A percentile compares a stretch with the other conserved stretches of the same genome.
Evolutionary conservation across 345 rosid genomes (phyloP).

Genomic region (Carallia pectinifolia): DNA sequence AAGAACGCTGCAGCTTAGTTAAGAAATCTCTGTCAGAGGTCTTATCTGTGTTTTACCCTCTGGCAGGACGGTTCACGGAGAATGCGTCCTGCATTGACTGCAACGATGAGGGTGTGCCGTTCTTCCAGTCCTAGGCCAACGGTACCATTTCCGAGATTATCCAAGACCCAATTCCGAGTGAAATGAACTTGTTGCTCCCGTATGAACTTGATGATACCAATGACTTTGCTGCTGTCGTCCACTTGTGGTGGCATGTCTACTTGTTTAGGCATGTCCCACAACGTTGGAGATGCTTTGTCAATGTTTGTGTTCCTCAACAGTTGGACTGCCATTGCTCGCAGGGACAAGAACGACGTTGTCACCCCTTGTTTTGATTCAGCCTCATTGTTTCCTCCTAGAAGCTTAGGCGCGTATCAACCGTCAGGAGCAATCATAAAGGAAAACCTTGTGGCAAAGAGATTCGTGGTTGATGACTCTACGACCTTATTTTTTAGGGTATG

Average conservation of each 20-base stretch:
- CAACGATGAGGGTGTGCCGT: conserved; percentile 36
- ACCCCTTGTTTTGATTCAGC: conserved; percentile 35
- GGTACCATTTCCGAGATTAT: conserved; percentile 27
- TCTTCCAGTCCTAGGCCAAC: conserved; percentile 29
- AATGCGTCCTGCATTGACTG: conserved; percentile 24
- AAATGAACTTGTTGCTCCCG: conserved; percentile 28
- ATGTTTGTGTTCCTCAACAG: conserved; percentile 3
- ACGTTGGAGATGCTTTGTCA: conserved; percentile 14
- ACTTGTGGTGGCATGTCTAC: conserved; percentile 20
- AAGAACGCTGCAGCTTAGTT: neutral
- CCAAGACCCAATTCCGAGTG: neutral
- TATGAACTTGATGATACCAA: conserved; percentile 12
- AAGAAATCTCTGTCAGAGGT: conserved; percentile 42
- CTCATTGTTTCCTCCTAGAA: conserved; percentile 37
- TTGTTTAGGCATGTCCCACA: conserved; percentile 17
- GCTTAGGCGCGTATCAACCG: conserved; percentile 15
- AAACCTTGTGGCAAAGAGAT: conserved; percentile 31
- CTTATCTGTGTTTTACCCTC: conserved; percentile 39
- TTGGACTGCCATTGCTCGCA: conserved; percentile 14
- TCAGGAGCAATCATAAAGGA: conserved; percentile 27
- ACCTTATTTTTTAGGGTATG: no score
- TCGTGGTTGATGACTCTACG: conserved; percentile 31
- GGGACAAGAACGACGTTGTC: neutral
- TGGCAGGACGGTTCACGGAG: conserved; percentile 6
- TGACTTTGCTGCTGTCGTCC: neutral